Percentiles rank a stretch among this genome's conserved stretches.
phyloP scores from a whole-genome alignment of 805 yeast species.

The Wickerhamiella qilinensis region DNA sequence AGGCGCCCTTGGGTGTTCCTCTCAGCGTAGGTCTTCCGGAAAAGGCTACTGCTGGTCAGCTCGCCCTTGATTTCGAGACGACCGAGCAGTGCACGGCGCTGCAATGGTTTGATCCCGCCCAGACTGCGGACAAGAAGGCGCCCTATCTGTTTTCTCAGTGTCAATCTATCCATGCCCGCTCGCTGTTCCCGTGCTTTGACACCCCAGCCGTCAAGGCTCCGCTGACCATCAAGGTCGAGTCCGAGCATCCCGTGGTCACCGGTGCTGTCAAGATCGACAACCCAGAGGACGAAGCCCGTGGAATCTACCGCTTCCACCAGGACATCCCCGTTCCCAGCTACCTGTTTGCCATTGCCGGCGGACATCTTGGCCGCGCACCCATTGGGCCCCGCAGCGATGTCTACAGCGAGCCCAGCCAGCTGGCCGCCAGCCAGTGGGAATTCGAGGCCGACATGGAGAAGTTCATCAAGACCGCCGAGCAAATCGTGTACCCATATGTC shows the following conservation, averaged over 20 bases:
- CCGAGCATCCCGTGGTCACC: conserved; percentile 55
- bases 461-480: conserved; percentile 65
- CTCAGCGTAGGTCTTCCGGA: background rate
- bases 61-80: conserved; percentile 1
- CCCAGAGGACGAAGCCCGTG: conserved; percentile 8
- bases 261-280: conserved; percentile 39
- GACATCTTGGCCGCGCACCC: conserved; percentile 47
- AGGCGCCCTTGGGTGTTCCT: conserved; percentile 6
- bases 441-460: conserved; percentile 62
- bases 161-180: conserved; percentile 82
- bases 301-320: conserved; percentile 42
- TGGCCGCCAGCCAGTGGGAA: conserved; percentile 59
- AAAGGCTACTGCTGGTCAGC: background rate
- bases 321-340: conserved; percentile 76
- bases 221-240: conserved; percentile 39
- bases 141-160: conserved; percentile 77
- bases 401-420: conserved; percentile 56
- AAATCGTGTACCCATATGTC: conserved; percentile 59
- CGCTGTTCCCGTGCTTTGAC: conserved; percentile 79
- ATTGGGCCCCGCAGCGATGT: conserved; percentile 82
- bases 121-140: conserved; percentile 52
- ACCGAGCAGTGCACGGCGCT: conserved; percentile 51
- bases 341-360: conserved; percentile 70
- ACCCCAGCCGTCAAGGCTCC: conserved; percentile 72
- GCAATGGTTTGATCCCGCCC: conserved; percentile 65